Conservation (phyloP, 148 eudicot genomes). For the Vaccinium corymbosum region DNA sequence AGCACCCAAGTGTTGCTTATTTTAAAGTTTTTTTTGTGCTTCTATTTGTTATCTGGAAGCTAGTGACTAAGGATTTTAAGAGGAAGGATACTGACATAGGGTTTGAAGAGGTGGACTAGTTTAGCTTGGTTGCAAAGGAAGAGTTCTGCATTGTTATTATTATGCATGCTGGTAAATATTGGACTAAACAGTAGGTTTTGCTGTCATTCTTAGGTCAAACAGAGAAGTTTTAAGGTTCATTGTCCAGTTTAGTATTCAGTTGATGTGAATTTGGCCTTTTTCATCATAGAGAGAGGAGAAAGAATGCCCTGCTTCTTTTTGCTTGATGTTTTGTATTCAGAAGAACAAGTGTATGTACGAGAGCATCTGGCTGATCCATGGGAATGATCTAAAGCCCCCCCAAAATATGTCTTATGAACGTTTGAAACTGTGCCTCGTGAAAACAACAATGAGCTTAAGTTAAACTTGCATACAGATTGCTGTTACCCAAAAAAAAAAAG, state of each 20-base stretch:
- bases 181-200: neutral
- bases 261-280: neutral
- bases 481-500: too few relatives aligned
- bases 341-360: neutral
- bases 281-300: neutral
- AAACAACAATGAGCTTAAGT: neutral
- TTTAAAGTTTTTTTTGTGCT: neutral
- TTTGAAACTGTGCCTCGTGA: too few relatives aligned
- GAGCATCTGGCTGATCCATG: neutral
- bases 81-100: neutral
- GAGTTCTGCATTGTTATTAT: neutral
- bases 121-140: neutral
- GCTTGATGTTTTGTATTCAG: neutral
- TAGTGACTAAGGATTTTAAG: neutral
- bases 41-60: neutral
- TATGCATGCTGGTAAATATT: neutral
- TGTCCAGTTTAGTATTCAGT: neutral
- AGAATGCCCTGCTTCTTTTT: neutral
- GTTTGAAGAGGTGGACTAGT: neutral
- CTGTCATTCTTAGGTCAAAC: neutral
- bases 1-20: neutral
- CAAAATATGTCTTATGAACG: neutral
- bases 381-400: neutral
- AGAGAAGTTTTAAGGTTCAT: conserved; percentile 10
- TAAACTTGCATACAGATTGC: neutral